These are phyloP conservation scores for Aspergillus pseudoterreus DNA, from an alignment of 2,329 filamentous ascomycete species.

Conservation along the genomic window DNA sequence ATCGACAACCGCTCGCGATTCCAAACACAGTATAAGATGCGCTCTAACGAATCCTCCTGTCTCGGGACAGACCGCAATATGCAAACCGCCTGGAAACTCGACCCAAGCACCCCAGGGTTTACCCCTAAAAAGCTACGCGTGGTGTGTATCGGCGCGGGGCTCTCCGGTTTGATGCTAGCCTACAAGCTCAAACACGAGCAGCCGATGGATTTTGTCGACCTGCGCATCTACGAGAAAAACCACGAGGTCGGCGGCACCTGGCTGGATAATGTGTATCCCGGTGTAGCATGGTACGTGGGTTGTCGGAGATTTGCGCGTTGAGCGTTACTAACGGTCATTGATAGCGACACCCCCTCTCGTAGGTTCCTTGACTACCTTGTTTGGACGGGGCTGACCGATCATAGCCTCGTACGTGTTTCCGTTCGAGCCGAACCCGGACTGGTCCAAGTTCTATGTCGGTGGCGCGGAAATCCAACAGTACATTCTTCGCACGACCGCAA, in stretches of 20 bases:
- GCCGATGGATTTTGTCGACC: constrained; percentile 20
- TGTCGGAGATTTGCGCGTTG: neutral
- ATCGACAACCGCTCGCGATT: neutral
- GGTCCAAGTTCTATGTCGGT: constrained; percentile 40
- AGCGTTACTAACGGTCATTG: no score
- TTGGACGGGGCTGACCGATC: neutral
- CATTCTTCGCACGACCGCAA: constrained; percentile 36
- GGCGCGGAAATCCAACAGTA: constrained; percentile 45
- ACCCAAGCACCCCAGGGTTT: constrained; percentile 8
- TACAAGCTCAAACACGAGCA: constrained; percentile 35
- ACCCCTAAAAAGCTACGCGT: constrained; percentile 14
- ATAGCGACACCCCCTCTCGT: constrained; percentile 5
- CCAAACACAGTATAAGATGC: neutral
- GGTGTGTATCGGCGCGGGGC: constrained; percentile 25
- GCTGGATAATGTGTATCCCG: constrained; percentile 32
- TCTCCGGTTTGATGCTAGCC: constrained; percentile 36
- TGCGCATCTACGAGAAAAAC: constrained; percentile 28
- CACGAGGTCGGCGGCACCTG: constrained; percentile 31
- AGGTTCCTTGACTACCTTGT: neutral
- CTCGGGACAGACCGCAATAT: neutral
- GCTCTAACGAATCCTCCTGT: neutral
- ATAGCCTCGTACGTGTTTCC: constrained; percentile 37
- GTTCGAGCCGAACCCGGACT: constrained; percentile 43
- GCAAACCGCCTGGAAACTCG: constrained; percentile 1
- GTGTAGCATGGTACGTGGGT: constrained; percentile 29